Evolutionary conservation across 148 eudicot species (phyloP).

Genomic region (Dysphania ambrosioides): DNA sequence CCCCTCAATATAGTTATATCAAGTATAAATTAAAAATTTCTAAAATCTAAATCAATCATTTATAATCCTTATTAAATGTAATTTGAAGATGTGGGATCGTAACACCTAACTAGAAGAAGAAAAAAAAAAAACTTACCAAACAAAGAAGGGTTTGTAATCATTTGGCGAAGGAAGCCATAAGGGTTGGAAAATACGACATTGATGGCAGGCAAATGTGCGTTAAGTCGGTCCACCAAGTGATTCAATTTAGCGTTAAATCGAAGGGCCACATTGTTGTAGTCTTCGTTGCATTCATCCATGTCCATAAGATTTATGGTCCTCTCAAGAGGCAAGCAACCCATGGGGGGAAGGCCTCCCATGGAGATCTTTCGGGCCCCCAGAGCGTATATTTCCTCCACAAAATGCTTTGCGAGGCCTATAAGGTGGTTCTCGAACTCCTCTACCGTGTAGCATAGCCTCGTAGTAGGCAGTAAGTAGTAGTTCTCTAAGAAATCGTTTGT

Average conservation of each 20-base stretch:
- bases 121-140: conserved; percentile 38
- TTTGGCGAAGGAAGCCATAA: conserved; percentile 34
- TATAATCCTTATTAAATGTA: too few species aligned
- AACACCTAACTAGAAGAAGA: too few species aligned
- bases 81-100: not conserved
- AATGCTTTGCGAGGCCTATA: conserved; percentile 32
- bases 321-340: conserved; percentile 82
- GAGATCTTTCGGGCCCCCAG: conserved; percentile 64
- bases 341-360: conserved; percentile 54
- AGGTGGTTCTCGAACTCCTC: conserved; percentile 47
- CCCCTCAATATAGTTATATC: too few species aligned
- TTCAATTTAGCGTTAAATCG: conserved; percentile 46
- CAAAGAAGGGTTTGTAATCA: conserved; percentile 40
- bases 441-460: conserved; percentile 31
- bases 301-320: conserved; percentile 40
- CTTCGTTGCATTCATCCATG: conserved; percentile 35
- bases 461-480: conserved; percentile 46
- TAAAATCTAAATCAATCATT: too few species aligned
- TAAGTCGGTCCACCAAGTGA: conserved; percentile 36
- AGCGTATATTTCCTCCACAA: conserved; percentile 33
- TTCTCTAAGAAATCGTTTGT: conserved; percentile 89
- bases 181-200: conserved; percentile 52
- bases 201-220: conserved; percentile 38
- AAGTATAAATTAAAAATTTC: too few species aligned
- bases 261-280: conserved; percentile 53